Percentiles rank a stretch among this genome's conserved stretches.
Evolutionary conservation across 305 asterid species (phyloP).

Genomic region (Coffea humblotiana): DNA sequence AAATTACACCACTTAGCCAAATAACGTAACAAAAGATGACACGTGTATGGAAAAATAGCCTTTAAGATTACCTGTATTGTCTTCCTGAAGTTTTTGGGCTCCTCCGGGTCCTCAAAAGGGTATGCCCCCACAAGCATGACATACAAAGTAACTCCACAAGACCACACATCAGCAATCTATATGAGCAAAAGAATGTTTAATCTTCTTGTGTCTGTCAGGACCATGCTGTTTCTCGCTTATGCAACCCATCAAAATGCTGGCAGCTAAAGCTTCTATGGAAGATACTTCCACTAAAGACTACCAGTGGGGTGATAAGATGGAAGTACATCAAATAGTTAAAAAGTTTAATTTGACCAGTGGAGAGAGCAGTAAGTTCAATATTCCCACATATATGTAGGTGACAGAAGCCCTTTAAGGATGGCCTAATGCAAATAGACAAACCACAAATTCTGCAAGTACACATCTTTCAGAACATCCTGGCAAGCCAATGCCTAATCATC

Average conservation of each 20-base stretch:
- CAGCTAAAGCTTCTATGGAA: neutral
- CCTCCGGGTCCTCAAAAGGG: conserved; percentile 96
- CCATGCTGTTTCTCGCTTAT: neutral
- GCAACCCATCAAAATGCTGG: neutral
- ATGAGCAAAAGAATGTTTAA: conserved; percentile 11
- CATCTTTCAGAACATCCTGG: too few species aligned
- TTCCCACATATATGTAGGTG: neutral
- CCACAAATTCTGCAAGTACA: too few species aligned
- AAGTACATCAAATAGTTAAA: neutral
- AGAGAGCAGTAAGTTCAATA: neutral
- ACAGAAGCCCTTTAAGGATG: too few species aligned
- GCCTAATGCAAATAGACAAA: too few species aligned
- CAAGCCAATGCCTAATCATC: too few species aligned
- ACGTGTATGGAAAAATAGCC: neutral
- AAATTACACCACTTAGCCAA: neutral
- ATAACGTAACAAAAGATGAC: neutral
- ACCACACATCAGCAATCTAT: conserved; percentile 98
- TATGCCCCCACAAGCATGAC: conserved; percentile 98
- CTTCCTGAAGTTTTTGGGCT: conserved; percentile 88
- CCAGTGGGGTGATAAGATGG: neutral
- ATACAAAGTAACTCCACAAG: conserved; percentile 97
- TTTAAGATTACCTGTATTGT: conserved; percentile 68
- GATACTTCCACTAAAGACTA: neutral
- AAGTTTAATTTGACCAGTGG: neutral
- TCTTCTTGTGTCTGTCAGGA: neutral